Evolutionary conservation across 2,329 filamentous ascomycete species (phyloP).

Genomic region (Dothideomycetes sp.): DNA sequence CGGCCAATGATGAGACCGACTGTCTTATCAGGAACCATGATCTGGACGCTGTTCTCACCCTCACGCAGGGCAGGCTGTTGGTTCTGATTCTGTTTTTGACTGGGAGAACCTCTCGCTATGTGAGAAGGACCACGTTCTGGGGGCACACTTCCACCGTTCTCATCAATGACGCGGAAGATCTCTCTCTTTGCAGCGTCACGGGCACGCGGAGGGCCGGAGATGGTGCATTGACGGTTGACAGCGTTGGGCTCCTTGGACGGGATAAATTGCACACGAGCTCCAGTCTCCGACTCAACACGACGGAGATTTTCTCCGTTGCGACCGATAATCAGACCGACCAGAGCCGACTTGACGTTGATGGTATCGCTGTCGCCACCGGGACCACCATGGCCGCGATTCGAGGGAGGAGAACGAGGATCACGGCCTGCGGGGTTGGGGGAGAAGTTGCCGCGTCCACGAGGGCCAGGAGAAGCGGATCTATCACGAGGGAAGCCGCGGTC

Average conservation of each 20-base stretch:
- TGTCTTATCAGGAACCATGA: constrained; percentile 90
- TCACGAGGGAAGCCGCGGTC: constrained; percentile 53
- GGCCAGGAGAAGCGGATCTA: constrained; percentile 61
- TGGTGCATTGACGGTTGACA: constrained; percentile 73
- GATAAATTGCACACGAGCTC: constrained; percentile 80
- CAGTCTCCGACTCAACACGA: constrained; percentile 73
- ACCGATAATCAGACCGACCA: constrained; percentile 85
- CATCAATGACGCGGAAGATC: constrained; percentile 81
- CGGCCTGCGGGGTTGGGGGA: constrained; percentile 17
- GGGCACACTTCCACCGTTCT: constrained; percentile 48
- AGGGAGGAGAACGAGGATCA: constrained; percentile 26
- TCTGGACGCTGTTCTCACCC: constrained; percentile 78
- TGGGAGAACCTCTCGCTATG: constrained; percentile 7
- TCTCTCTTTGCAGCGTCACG: constrained; percentile 71
- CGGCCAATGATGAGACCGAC: constrained; percentile 91
- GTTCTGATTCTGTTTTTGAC: constrained; percentile 18
- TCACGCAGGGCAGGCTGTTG: constrained; percentile 50
- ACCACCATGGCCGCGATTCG: constrained; percentile 39
- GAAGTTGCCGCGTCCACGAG: constrained; percentile 36
- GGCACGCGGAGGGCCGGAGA: constrained; percentile 62
- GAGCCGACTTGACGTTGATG: constrained; percentile 75
- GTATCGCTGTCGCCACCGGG: constrained; percentile 66
- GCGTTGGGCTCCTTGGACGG: constrained; percentile 63
- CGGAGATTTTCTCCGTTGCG: constrained; percentile 82
- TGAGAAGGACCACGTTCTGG: constrained; percentile 6